Evolutionary conservation across 2,329 filamentous ascomycete species (phyloP), one percentile per base, ranked within the genome.

Genomic region (Zymoseptoria ardabiliae): DNA sequence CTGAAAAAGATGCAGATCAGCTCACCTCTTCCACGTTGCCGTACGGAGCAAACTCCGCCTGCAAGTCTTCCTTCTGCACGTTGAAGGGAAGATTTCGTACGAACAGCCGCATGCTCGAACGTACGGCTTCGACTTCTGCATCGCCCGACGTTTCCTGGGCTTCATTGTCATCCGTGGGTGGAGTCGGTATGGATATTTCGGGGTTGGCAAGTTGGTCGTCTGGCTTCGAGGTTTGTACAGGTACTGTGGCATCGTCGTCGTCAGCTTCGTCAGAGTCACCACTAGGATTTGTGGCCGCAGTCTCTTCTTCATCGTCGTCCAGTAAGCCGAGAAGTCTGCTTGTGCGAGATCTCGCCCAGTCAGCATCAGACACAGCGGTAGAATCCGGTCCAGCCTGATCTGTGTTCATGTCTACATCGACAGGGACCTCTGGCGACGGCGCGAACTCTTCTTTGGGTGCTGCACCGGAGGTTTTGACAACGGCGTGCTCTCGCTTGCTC

Each of bases 331-430:
- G 80, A 54, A 96, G 78, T 68, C 93, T 84, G 75, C 87, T 97
- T 13, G 92, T 97, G 66, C 89, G 85, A 63, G 89, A 93, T 59
- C 93, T 86, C 66, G 97, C 80, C 94, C 94, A 99, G 74, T 97
- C 92, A 61, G 87, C 85, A 75, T 97, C 91, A 21, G 88, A 87
- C 2, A 86, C 79, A 55, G 78, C 77, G 49, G 35, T 35, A 5
- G 20, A 25, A 11, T 49, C 9, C 30, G 53, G n/a, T 8, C 59
- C 49, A 19, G 56, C 35, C 4, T 45, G 54, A 21, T 58, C 53
- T 30, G 17, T 30, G 11, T 22, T 22, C 19, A 50, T n/a, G 21
- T 13, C 20, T 49, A 48, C 4, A 8, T 20, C 21, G 11, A 53
- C 54, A 20, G 49, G 50, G 4, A 53, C 51, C 7, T 22, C 22